These are phyloP conservation scores for Brasenia schreberi DNA, from an alignment of 164 flowering plant species.

Conservation along the genomic window DNA sequence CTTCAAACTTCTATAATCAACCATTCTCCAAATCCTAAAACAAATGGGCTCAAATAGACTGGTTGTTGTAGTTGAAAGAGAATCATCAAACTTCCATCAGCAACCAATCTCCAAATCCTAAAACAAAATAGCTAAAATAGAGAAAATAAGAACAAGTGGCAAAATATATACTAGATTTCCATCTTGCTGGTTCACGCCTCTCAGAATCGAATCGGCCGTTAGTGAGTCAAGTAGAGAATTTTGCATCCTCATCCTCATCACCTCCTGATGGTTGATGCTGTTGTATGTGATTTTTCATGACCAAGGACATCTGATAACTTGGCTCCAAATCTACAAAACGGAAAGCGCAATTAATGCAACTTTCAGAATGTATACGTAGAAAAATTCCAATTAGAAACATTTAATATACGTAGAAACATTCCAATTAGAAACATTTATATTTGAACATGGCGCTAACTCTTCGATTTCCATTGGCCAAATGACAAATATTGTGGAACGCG, in stretches of 20 bases:
- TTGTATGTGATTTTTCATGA: background rate
- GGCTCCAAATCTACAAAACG: background rate
- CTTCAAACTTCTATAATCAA: too few species aligned
- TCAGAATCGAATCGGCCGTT: background rate
- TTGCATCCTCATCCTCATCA: background rate
- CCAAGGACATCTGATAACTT: background rate
- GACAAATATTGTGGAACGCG: too few species aligned
- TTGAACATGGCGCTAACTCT: too few species aligned
- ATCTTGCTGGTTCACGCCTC: background rate
- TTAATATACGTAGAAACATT: too few species aligned
- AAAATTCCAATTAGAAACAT: too few species aligned
- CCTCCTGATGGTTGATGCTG: background rate
- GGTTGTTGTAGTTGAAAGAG: too few species aligned
- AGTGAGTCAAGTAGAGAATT: background rate
- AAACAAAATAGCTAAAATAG: background rate
- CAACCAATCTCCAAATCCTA: background rate
- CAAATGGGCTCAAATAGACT: background rate
- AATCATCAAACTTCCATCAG: background rate
- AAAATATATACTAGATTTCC: background rate
- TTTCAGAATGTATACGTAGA: too few species aligned
- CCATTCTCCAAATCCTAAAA: background rate
- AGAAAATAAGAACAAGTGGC: too few species aligned
- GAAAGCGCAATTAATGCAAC: too few species aligned
- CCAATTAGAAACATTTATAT: too few species aligned
- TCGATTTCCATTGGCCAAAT: too few species aligned